Percentiles rank a stretch among this genome's conserved stretches.
Evolutionary conservation across 2,329 filamentous ascomycete species (phyloP).

Genomic region (Cladosporium sp.): DNA sequence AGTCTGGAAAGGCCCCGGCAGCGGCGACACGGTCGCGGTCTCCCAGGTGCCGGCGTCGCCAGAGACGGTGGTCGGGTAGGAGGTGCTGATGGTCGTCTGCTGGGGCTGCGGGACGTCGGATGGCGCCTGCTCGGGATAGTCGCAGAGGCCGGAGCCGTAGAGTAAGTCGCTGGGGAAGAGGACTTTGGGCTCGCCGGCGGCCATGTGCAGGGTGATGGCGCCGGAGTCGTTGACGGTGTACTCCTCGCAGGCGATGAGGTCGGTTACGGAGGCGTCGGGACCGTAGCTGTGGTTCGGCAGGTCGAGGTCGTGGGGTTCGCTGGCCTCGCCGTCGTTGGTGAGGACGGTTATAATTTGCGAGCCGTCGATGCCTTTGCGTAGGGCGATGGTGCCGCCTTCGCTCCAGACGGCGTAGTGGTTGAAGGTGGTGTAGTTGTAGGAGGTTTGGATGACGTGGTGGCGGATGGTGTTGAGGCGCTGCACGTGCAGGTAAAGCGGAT

Average conservation of each 20-base stretch:
- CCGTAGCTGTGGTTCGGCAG: conserved; percentile 28
- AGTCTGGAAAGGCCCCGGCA: conserved; percentile 3
- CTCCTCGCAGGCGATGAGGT: conserved; percentile 30
- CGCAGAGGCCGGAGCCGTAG: conserved; percentile 23
- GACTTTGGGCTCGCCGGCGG: conserved; percentile 30
- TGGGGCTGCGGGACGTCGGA: conserved; percentile 4
- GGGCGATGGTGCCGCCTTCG: conserved; percentile 38
- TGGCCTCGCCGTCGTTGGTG: conserved; percentile 34
- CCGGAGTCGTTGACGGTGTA: conserved; percentile 23
- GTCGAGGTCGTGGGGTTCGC: conserved; percentile 29
- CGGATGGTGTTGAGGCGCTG: conserved; percentile 38
- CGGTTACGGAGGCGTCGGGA: conserved; percentile 24
- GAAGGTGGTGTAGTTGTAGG: conserved; percentile 36
- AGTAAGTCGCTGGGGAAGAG: conserved; percentile 26
- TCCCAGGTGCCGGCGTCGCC: neutral
- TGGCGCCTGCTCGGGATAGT: conserved; percentile 4
- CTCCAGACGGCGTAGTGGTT: conserved; percentile 39
- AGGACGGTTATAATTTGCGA: conserved; percentile 40
- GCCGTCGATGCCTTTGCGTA: conserved; percentile 38
- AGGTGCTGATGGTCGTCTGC: conserved; percentile 3
- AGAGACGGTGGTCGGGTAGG: conserved; percentile 6
- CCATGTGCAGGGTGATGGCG: conserved; percentile 28
- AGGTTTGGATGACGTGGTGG: conserved; percentile 35
- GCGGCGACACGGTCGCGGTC: conserved; percentile 1
- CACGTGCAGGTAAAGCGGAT: conserved; percentile 36